phyloP scores from a whole-genome alignment of 495 filamentous ascomycete genomes.

The Talaromyces liani region DNA sequence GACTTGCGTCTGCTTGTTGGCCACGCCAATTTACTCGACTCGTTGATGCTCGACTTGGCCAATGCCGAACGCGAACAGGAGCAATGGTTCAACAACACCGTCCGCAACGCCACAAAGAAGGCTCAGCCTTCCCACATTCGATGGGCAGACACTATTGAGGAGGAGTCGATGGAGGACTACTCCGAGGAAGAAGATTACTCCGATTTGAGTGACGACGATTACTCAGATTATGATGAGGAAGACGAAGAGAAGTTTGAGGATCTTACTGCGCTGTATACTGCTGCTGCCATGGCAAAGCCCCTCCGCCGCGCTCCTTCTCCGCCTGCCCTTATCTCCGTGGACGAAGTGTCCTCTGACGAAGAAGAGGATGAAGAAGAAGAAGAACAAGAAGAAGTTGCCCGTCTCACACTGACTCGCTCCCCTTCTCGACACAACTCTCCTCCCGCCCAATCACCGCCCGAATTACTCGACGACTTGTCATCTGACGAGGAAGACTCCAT shows the following conservation, averaged over 20 bases:
- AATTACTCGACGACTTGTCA: constrained; percentile 62
- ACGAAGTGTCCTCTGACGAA: constrained; percentile 47
- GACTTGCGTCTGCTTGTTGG: constrained; percentile 89
- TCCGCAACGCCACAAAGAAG: constrained; percentile 34
- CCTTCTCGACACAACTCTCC: constrained; percentile 52
- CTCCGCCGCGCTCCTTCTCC: constrained; percentile 34
- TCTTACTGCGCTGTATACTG: constrained; percentile 8
- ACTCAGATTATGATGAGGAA: constrained; percentile 58
- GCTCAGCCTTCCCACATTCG: constrained; percentile 66
- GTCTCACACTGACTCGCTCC: constrained; percentile 65
- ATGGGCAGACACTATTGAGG: constrained; percentile 76
- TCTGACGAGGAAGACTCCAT: constrained; percentile 68
- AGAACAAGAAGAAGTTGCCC: constrained; percentile 46
- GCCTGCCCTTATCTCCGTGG: constrained; percentile 35
- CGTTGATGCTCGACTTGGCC: constrained; percentile 88
- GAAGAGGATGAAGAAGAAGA: constrained; percentile 52
- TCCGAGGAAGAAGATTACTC: constrained; percentile 50
- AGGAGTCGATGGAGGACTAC: constrained; percentile 68
- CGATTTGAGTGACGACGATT: constrained; percentile 50
- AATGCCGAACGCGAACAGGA: constrained; percentile 95
- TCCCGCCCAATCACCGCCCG: constrained; percentile 48
- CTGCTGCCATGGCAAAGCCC: constrained; percentile 13
- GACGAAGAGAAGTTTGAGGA: constrained; percentile 44
- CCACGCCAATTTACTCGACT: constrained; percentile 96
- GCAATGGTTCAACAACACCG: constrained; percentile 91